Conservation (phyloP, 805 yeast genomes). For the Lipomyces oligophaga region DNA sequence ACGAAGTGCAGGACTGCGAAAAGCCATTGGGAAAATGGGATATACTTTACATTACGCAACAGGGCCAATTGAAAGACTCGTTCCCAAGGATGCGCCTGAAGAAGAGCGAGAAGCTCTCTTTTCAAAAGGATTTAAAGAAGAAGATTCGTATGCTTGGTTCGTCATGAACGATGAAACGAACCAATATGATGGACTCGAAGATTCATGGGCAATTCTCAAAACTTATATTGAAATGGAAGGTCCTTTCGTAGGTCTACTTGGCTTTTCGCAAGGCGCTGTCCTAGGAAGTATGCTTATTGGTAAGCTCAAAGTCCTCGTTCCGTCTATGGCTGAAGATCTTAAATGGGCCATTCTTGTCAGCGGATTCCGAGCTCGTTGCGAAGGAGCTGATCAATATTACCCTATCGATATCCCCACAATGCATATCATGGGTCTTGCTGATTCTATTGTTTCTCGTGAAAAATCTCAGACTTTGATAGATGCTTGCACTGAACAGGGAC, state of each 20-base stretch:
- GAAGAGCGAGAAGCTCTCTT: slow-evolving; percentile 50
- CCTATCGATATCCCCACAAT: slow-evolving; percentile 47
- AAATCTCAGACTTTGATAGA: slow-evolving; percentile 60
- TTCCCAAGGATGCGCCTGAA: slow-evolving; percentile 59
- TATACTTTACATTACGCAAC: slow-evolving; percentile 70
- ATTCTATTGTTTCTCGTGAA: slow-evolving; percentile 74
- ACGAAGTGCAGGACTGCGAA: slow-evolving; percentile 85
- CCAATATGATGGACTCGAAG: slow-evolving; percentile 35
- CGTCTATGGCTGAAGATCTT: slow-evolving; percentile 46
- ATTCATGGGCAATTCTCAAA: slow-evolving; percentile 50
- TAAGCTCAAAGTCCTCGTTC: slow-evolving; percentile 52
- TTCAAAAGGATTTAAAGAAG: slow-evolving; percentile 42
- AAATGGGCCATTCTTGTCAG: slow-evolving; percentile 74
- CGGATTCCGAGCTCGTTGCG: slow-evolving; percentile 45
- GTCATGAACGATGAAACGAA: slow-evolving; percentile 40
- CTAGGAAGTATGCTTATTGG: slow-evolving; percentile 66
- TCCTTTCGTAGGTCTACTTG: slow-evolving; percentile 84
- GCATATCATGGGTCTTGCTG: slow-evolving; percentile 81
- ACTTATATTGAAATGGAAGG: slow-evolving; percentile 46
- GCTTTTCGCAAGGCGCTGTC: slow-evolving; percentile 95
- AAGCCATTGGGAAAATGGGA: slow-evolving; percentile 59
- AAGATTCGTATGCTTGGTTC: slow-evolving; percentile 35
- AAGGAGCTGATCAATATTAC: slow-evolving; percentile 34
- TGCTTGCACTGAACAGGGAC: slow-evolving; percentile 44
- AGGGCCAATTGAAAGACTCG: slow-evolving; percentile 73